Evolutionary conservation across 2,329 filamentous ascomycete genomes (phyloP).

Genomic region (Penicillium sumatraense): DNA sequence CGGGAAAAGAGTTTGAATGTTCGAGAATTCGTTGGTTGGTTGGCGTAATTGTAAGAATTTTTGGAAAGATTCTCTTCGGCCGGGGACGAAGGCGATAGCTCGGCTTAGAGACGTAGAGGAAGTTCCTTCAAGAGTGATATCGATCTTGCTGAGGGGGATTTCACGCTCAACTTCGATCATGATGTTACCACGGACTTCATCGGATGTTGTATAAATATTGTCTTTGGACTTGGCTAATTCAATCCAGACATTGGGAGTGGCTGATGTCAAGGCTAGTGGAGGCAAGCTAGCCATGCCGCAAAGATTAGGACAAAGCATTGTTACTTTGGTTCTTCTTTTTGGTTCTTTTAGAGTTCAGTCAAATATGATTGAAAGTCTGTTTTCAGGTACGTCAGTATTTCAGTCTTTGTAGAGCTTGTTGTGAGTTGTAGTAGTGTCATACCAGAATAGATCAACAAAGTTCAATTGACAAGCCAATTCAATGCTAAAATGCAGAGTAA

Average conservation of each 20-base stretch:
- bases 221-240: neutral
- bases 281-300: constrained; percentile 1
- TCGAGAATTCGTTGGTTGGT: neutral
- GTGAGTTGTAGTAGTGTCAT: neutral
- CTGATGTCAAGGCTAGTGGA: neutral
- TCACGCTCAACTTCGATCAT: constrained; percentile 1
- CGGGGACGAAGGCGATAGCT: constrained; percentile 8
- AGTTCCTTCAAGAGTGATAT: neutral
- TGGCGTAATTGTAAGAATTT: constrained; percentile 4
- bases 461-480: neutral
- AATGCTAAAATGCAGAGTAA: neutral
- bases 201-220: neutral
- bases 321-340: neutral
- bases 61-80: constrained; percentile 4
- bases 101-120: constrained; percentile 7
- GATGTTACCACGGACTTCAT: neutral
- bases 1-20: neutral
- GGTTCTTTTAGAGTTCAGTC: neutral
- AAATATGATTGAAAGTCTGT: neutral
- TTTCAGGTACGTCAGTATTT: neutral
- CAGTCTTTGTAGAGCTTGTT: no score
- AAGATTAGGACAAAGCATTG: constrained; percentile 4
- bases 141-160: neutral
- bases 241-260: constrained; percentile 3
- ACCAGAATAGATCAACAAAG: neutral